Base-by-base conservation (phyloP, 768 basidiomycete species). In the button mushroom (Agaricus bisporus) region DNA sequence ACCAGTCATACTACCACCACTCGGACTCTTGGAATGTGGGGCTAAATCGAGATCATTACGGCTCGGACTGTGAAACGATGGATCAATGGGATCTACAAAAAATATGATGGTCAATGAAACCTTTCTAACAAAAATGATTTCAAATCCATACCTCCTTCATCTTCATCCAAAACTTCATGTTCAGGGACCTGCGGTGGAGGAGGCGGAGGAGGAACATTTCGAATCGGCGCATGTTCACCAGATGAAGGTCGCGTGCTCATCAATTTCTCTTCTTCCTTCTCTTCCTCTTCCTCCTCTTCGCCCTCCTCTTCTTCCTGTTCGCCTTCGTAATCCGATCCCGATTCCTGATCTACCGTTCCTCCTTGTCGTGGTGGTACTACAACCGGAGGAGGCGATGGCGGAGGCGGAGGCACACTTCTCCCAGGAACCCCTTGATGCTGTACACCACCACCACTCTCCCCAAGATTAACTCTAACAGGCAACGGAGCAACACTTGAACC, bases 11-110 rank as follows among this genome's bases (percentile, higher is more conserved):
- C 32, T 32, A 11, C 32, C 32, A 32, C 32, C 32, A 6, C 32
- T 32, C 32, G 32, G 32, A 32, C 32, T 32, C 11, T 32, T 7
- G 8, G 32, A 32, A 32, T 32, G 8, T 11, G 32, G 32, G 32
- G 32, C 8, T 11, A 11, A 8, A 11, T 32, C 32, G 32, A 32
- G 2, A 32, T 32, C 32, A 39, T 17, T 70, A 48, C 71, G 72
- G 63, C 72, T 74, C 4, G 80, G 80, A 47, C 72, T 78, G 56
- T 82, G 75, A 70, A 85, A 84, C 6, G 65, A 59, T 17, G 86
- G 86, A 61, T 86, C 85, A 32, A 86, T 83, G 2, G 86, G 86
- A 64, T 88, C 86, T 87, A 59, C 15, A 29, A 1, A 39, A 56
- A 45, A 7, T 14, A 48, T 35, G 50, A 18, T 44, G 15, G 37